Base-by-base conservation (phyloP, 139 green algal species). In the Chlamydomonas sphaeroides region DNA sequence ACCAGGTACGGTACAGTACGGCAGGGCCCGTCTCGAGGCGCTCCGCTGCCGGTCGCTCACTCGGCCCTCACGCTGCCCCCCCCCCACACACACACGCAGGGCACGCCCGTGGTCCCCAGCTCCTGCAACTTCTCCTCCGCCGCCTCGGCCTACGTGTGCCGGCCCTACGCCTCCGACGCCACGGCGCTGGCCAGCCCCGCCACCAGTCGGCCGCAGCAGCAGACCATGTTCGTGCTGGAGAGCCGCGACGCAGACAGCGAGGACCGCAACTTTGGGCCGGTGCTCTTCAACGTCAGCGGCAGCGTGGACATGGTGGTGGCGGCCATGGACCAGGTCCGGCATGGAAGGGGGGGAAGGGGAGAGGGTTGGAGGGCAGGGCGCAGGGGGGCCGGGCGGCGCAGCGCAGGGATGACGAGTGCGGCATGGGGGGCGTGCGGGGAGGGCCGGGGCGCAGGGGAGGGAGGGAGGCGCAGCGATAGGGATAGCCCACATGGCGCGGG, bases 221-320 rank as follows among this genome's bases (percentile, higher is more conserved):
- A 21, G 45, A 53, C 32, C n/a, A n/a, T 90, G 49, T 87, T 90
- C 49, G 86, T 92, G 80, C 78, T 90, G 30, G 80, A 92, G 84
- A 82, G 36, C 38, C 80, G 80, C 30, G 90, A 94, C 70, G n/a
- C 39, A 2, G 90, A 94, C 83, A 88, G 45, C 25, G 90, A 94
- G 88, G 72, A 82, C 62, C 88, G 90, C 75, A 91, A 92, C 86
- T 89, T 92, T 41, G 56, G 39, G 30, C 90, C 90, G 20, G 85
- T 94, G 1, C 65, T 90, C 39, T 68, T 80, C 62, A 85, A 85
- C 51, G 62, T 78, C 3, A 72, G 51, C 2, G 79, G 85, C 45
- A 45, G 72, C 33, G 39, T 88, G 18, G 86, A 81, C 30, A 74
- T 83, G 48, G 51, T 73, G 4, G 75, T 61, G 17, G 79, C 78